These are phyloP conservation scores for Chalciporus piperatus DNA, from an alignment of 768 basidiomycete species.

Conservation along the genomic window DNA sequence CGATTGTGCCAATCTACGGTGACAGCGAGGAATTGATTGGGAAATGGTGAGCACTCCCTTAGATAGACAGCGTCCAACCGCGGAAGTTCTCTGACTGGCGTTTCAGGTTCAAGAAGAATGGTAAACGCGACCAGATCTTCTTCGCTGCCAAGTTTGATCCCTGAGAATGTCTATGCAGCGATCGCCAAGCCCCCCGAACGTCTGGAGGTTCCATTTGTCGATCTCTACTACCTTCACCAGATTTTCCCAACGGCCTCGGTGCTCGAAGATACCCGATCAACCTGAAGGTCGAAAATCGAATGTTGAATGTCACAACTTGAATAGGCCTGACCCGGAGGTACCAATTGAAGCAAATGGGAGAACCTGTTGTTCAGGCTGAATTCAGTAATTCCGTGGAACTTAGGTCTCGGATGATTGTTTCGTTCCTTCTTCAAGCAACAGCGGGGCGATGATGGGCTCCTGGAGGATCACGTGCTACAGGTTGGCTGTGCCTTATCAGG, in stretches of 20 bases:
- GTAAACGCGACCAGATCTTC: constrained; percentile 50
- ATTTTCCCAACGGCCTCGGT: neutral
- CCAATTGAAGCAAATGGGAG: constrained; percentile 43
- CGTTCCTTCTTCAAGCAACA: too few relatives aligned
- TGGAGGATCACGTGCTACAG: too few relatives aligned
- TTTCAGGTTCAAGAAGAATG: constrained; percentile 43
- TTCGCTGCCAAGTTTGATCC: constrained; percentile 62
- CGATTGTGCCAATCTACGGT: too few relatives aligned
- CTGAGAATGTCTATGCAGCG: constrained; percentile 35
- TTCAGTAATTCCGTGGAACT: too few relatives aligned
- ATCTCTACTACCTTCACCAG: constrained; percentile 47
- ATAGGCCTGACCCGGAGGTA: constrained; percentile 38
- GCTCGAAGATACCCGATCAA: neutral
- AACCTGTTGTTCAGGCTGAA: too few relatives aligned
- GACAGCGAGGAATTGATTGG: constrained; percentile 45
- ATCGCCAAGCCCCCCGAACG: constrained; percentile 38
- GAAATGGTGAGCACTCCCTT: constrained; percentile 38
- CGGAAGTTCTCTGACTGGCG: neutral
- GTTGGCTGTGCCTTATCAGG: too few relatives aligned
- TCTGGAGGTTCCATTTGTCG: constrained; percentile 43
- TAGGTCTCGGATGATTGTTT: too few relatives aligned
- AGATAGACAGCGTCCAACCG: neutral
- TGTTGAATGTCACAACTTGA: neutral
- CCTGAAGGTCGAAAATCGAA: too few relatives aligned
- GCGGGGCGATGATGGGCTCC: too few relatives aligned